A percentile compares a stretch with the other conserved stretches of the same genome.
These are phyloP conservation scores for Coleophoma cylindrospora DNA, from an alignment of 2,329 filamentous ascomycete genomes.

Conservation along the genomic window DNA sequence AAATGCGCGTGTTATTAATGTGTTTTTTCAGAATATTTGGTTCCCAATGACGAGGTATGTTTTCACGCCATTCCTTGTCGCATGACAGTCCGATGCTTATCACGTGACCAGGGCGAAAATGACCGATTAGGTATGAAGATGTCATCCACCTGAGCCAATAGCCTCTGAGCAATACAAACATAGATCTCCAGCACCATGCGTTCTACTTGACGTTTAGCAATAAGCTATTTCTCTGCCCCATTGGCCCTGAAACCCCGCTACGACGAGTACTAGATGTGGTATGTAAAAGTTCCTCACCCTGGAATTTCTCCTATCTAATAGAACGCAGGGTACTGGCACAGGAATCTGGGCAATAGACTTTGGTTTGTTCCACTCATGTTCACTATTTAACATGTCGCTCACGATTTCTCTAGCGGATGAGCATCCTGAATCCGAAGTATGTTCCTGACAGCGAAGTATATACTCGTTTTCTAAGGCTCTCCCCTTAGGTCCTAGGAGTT, in stretches of 20 bases:
- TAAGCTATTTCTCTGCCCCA: not conserved
- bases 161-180: not conserved
- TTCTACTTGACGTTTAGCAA: not conserved
- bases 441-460: not conserved
- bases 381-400: not conserved
- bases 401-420: constrained; percentile 4
- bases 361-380: not conserved
- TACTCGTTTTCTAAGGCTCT: not conserved
- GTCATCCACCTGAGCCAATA: not conserved
- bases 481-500: constrained; percentile 19
- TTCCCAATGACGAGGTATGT: not conserved
- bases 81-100: not conserved
- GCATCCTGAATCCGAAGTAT: constrained; percentile 16
- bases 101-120: not conserved
- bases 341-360: constrained; percentile 14
- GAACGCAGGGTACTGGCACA: constrained; percentile 6
- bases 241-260: not conserved
- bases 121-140: not conserved
- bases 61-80: not conserved
- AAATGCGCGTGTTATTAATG: not conserved
- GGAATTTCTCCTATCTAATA: not conserved
- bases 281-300: not conserved
- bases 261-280: not conserved
- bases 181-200: not conserved
- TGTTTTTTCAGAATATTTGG: not conserved